phyloP scores from a whole-genome alignment of 345 rosid genomes.

The Eucalyptus marginata region DNA sequence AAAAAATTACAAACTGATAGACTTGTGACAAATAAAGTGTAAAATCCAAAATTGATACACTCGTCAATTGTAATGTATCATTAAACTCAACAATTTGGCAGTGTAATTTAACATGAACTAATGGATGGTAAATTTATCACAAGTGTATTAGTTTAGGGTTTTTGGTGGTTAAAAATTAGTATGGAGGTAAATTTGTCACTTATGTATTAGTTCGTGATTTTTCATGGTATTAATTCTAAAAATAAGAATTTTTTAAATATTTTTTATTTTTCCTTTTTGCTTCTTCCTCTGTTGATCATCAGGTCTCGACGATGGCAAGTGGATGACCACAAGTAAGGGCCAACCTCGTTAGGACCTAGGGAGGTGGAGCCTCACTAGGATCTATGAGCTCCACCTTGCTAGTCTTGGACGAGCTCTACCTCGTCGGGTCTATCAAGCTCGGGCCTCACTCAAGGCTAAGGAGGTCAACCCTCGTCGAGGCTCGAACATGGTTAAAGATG shows the following conservation, averaged over 20 bases:
- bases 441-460: accelerated
- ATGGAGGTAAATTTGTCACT: too few relatives aligned
- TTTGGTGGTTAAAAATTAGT: too few relatives aligned
- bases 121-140: too few relatives aligned
- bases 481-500: neutral
- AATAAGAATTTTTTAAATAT: too few relatives aligned
- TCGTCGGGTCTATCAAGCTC: too few relatives aligned
- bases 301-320: accelerated
- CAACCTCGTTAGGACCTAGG: neutral
- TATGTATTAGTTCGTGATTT: too few relatives aligned
- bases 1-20: too few relatives aligned
- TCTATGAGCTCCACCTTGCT: neutral
- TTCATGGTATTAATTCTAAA: too few relatives aligned
- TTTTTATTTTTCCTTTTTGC: neutral
- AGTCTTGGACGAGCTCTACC: too few relatives aligned
- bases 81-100: neutral
- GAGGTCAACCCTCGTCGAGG: neutral
- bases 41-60: neutral
- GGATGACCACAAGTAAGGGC: neutral
- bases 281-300: neutral
- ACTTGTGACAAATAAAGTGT: neutral
- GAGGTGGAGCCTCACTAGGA: neutral
- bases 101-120: accelerated
- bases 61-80: too few relatives aligned
- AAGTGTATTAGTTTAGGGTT: accelerated